Evolutionary conservation across 306 rosid species (phyloP), one percentile per base, ranked within the genome.

Genomic region (Cajanus cajan): DNA sequence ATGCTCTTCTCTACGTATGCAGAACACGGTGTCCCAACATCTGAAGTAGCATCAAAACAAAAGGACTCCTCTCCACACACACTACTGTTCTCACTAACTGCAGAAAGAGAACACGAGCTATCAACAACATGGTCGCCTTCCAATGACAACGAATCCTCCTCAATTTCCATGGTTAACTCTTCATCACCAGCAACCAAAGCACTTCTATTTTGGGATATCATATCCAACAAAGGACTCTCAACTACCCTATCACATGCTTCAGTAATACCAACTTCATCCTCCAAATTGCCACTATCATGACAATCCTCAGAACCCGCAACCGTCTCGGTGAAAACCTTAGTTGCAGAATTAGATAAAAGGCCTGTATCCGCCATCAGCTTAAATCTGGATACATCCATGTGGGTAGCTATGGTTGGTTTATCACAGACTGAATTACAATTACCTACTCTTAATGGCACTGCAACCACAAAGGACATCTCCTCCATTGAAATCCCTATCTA

Each of bases 401-500:
- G 85, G 73, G 84, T 74, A 69, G 84, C 90, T 85, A 83, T 40
- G 52, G 80, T 78, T 81, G 96, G 78, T 75, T 85, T 90, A 86
- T 92, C 94, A 81, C 88, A 90, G 84, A 89, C 89, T 54, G 87
- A 88, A 84, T 16, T 31, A 61, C 68, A 61, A 61, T 92, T 90
- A 88, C 92, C 94, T 90, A 92, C 86, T 80, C 84, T 76, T 74
- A 92, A 89, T 80, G 96, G 90, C 88, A 92, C 89, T 16, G 83
- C 71, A 50, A 88, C 88, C 40, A 86, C 87, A 55, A 86, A 78
- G 68, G 90, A 86, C 88, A 92, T 86, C 87, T 88, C 96, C 90
- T 92, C 97, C 96, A 92, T 90, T 79, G 88, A 90, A 87, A 80
- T 80, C 85, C 84, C 86, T 92, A 87, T 84, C 90, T 83, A 75